These are phyloP conservation scores for Neonectria neomacrospora DNA, from an alignment of 2,329 filamentous ascomycete genomes.

Conservation along the genomic window DNA sequence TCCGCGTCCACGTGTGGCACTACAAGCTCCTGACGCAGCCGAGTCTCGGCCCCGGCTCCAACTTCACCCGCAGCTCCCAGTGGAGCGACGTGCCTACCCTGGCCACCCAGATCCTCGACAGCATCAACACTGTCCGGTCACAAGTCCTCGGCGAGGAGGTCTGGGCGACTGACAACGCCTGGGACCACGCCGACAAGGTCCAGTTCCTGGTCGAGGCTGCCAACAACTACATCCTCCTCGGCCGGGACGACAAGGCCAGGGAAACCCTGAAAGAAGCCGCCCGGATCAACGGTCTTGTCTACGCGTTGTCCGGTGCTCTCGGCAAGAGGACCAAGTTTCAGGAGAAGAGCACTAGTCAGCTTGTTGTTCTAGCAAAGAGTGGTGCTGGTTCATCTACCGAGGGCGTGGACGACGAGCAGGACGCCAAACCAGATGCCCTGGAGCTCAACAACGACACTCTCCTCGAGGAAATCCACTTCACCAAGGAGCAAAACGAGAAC, in stretches of 20 bases:
- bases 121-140: slow-evolving; percentile 55
- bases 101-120: slow-evolving; percentile 59
- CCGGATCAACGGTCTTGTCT: slow-evolving; percentile 75
- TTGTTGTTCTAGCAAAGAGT: slow-evolving; percentile 91
- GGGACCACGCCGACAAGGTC: slow-evolving; percentile 64
- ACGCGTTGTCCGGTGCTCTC: slow-evolving; percentile 84
- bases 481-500: slow-evolving; percentile 60
- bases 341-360: slow-evolving; percentile 82
- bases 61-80: slow-evolving; percentile 66
- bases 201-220: slow-evolving; percentile 85
- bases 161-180: slow-evolving; percentile 52
- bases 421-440: slow-evolving; percentile 71
- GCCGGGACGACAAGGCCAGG: slow-evolving; percentile 79
- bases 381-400: slow-evolving; percentile 46
- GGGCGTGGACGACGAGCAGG: slow-evolving; percentile 38
- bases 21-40: slow-evolving; percentile 70
- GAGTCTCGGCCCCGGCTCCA: slow-evolving; percentile 62
- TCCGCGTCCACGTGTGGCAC: slow-evolving; percentile 79
- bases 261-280: slow-evolving; percentile 77
- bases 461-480: slow-evolving; percentile 86
- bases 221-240: slow-evolving; percentile 85
- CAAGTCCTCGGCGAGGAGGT: slow-evolving; percentile 52
- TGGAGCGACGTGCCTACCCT: slow-evolving; percentile 70
- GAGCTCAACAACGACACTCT: slow-evolving; percentile 93
- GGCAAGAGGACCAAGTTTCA: slow-evolving; percentile 88